Evolutionary conservation across 306 rosid genomes (phyloP), one percentile per base, ranked within the genome.

Genomic region (Cucumis melo): DNA sequence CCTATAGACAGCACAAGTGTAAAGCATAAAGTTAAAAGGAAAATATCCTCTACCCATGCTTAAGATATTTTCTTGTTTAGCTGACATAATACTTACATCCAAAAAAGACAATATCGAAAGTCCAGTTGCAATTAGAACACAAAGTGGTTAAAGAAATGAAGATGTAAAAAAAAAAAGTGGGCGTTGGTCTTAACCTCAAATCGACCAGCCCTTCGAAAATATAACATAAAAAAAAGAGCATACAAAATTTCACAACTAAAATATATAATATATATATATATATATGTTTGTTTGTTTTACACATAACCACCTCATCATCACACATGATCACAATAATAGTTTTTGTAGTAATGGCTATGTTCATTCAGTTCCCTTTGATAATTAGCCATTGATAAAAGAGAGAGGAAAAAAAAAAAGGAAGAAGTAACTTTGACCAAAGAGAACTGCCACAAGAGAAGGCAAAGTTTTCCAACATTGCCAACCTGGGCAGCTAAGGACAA

Each of bases 391-490:
- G 78, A 84, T 84, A 74, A 85, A 39, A 7, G 6, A 32, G 7
- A 8, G 7, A 32, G 34, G 2, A 27, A 27, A 2, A 27, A 27
- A 27, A 27, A 27, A 2, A 27, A 27, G 2, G 8, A 32, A 8
- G 8, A 39, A 62, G 19, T 38, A 82, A 83, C 78, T 76, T 85
- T 80, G 87, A 83, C 90, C 90, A 86, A 87, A 87, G 46, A 34
- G n/a, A 86, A 92, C 92, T 92, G 93, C 99, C 99, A 88, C 99
- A 77, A 94, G 99, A 87, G 98, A 92, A 87, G 96, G 96, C 97
- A 87, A 81, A 84, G 73, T 66, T 32, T 32, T 77, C 79, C 85
- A 88, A 82, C 85, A 80, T 85, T 84, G 93, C 97, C 96, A 87
- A 94, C 99, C 99, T 94, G 99, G 99, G 99, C 97, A 90, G 96